Evolutionary conservation across 805 yeast genomes (phyloP), one percentile per base, ranked within the genome.

Genomic region (Zygosaccharomyces bailii): DNA sequence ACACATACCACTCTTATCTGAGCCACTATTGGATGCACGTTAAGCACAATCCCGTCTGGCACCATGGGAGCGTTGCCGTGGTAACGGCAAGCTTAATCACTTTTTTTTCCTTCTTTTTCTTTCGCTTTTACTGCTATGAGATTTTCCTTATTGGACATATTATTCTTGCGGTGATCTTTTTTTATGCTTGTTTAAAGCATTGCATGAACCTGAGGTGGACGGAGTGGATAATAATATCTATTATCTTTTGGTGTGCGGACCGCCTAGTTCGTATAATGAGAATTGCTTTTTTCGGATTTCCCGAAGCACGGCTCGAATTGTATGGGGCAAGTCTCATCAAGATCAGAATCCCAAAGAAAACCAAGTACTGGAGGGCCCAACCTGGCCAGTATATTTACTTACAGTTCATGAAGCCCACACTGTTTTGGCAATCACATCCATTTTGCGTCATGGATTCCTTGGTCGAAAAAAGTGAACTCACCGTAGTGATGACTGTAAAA

Each of bases 401-500:
- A 21, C 63, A 71, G 57, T 73, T 76, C 55, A 48, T 74, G 43
- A 63, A 68, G 32, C 69, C 72, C n/a, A 50, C 56, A 1, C 56
- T 68, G 39, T 74, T 74, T 63, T 75, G 74, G 71, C 76, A 75
- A 49, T 70, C 74, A 10, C 78, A 75, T 52, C 79, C 80, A 6
- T 74, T 76, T 43, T 74, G 25, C 25, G 5, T 21, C 25, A 21
- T 21, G 25, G 5, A 21, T 21, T 21, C 25, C 9, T 5, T 21
- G 9, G 9, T 9, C 9, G 25, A 9, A 21, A 9, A 21, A 9
- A 9, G 9, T 21, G 9, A 21, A 9, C 9, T 21, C 8, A 21
- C 25, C 9, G 25, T 21, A 9, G 9, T 21, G 25, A 21, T 21
- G 9, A 21, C 25, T 5, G 5, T 21, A 21, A 21, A n/a, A n/a